Evolutionary conservation across 2,329 filamentous ascomycete genomes (phyloP).

Genomic region (Aspergillus glaucus): DNA sequence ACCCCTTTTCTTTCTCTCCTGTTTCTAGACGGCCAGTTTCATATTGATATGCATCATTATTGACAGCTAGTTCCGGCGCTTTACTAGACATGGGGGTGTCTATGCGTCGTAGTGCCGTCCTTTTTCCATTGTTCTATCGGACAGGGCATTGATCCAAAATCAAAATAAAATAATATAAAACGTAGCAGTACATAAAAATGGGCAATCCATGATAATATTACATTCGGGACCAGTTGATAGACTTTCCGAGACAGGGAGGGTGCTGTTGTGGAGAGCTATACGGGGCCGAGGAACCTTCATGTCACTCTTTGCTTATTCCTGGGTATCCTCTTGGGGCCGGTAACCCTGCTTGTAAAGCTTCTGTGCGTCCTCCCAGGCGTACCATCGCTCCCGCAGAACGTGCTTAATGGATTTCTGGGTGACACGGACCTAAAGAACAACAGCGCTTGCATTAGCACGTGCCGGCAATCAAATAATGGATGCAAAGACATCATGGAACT

Average conservation of each 20-base stretch:
- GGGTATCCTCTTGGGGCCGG: conserved; percentile 25
- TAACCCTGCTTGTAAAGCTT: conserved; percentile 31
- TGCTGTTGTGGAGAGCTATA: too few species aligned
- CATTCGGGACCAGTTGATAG: background rate
- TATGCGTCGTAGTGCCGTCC: background rate
- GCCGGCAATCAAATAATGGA: background rate
- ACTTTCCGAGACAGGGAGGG: background rate
- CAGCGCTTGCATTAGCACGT: background rate
- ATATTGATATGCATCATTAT: background rate
- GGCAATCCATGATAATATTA: background rate
- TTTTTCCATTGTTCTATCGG: background rate
- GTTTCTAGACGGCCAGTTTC: background rate
- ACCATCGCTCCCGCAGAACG: conserved; percentile 77
- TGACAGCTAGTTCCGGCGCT: background rate
- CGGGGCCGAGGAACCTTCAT: background rate
- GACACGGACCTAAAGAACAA: conserved; percentile 55
- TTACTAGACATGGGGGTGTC: background rate
- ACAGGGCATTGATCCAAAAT: background rate
- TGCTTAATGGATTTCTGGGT: conserved; percentile 83
- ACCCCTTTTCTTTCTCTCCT: background rate
- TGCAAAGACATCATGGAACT: background rate
- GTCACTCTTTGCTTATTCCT: conserved; percentile 1
- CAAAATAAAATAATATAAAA: background rate
- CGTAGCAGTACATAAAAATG: too few species aligned
- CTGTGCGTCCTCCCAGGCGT: conserved; percentile 60